phyloP scores from a whole-genome alignment of 1,139 yeast genomes.

The Protomyces lactucae-debilis region DNA sequence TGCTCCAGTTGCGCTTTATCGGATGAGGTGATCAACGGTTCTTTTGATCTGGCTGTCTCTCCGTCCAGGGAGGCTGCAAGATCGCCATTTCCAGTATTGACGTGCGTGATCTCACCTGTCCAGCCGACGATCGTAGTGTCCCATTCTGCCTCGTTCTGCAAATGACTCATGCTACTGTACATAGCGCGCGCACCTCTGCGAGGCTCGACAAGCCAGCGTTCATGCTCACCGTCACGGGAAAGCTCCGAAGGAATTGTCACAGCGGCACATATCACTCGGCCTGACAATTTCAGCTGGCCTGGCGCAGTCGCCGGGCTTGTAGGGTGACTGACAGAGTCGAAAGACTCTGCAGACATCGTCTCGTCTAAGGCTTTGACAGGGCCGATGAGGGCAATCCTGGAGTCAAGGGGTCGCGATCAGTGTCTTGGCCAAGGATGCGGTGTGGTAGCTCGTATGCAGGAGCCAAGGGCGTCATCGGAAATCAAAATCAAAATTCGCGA shows the following conservation, averaged over 20 bases:
- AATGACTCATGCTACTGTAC: conserved; percentile 64
- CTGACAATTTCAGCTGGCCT: conserved; percentile 28
- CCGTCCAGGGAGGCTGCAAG: conserved; percentile 13
- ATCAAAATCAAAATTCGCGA: no score
- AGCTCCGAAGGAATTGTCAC: conserved; percentile 38
- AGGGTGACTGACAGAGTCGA: neutral
- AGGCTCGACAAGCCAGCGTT: conserved; percentile 47
- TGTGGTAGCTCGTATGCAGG: no score
- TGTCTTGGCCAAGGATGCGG: no score
- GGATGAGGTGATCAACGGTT: conserved; percentile 6
- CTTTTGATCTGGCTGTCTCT: neutral
- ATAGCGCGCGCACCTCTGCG: conserved; percentile 82
- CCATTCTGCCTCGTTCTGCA: conserved; percentile 67
- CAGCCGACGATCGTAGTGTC: conserved; percentile 86
- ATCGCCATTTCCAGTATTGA: conserved; percentile 39
- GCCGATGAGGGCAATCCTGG: no score
- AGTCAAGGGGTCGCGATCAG: no score
- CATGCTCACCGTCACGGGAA: conserved; percentile 31
- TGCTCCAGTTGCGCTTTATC: conserved; percentile 16
- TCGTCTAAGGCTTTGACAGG: no score
- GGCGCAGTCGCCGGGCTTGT: conserved; percentile 12
- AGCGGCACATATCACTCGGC: conserved; percentile 40
- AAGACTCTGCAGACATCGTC: neutral
- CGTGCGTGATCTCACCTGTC: conserved; percentile 76
- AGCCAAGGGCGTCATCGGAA: no score